Evolutionary conservation across 148 eudicot genomes (phyloP).

Genomic region (Chenopodium formosanum): DNA sequence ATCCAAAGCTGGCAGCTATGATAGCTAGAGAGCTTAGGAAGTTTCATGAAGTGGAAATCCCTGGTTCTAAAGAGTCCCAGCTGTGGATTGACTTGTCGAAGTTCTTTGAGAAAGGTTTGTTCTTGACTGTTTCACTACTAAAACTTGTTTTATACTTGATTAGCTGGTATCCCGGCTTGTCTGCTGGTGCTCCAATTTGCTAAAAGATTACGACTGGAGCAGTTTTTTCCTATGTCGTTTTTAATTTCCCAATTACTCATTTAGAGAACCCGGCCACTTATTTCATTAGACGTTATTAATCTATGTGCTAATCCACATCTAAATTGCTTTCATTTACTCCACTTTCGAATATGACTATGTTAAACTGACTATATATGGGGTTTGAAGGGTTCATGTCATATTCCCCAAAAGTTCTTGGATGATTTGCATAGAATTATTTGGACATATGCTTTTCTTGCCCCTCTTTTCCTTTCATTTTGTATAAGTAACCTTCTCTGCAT

Average conservation of each 20-base stretch:
- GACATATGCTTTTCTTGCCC: background rate
- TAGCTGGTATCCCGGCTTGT: background rate
- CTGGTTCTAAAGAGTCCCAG: conserved; percentile 90
- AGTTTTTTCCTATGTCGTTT: too few relatives aligned
- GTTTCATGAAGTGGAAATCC: conserved; percentile 82
- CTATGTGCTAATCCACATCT: background rate
- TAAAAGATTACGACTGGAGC: too few relatives aligned
- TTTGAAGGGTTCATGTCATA: background rate
- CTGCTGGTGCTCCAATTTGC: background rate
- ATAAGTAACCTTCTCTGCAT: background rate
- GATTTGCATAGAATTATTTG: background rate
- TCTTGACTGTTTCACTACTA: conserved; percentile 13
- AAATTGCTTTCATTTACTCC: background rate
- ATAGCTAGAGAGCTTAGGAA: conserved; percentile 85
- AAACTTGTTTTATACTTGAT: background rate
- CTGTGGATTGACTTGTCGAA: conserved; percentile 76
- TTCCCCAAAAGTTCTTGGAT: background rate
- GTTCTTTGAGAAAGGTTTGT: conserved; percentile 67
- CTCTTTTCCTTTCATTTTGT: background rate
- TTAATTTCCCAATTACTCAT: background rate
- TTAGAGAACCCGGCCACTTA: too few relatives aligned
- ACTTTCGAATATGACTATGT: background rate
- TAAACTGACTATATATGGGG: background rate
- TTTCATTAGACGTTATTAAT: background rate
- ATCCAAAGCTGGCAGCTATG: conserved; percentile 66